Base-by-base conservation (phyloP, 2,329 filamentous ascomycete genomes). In the Fusarium sp. region DNA sequence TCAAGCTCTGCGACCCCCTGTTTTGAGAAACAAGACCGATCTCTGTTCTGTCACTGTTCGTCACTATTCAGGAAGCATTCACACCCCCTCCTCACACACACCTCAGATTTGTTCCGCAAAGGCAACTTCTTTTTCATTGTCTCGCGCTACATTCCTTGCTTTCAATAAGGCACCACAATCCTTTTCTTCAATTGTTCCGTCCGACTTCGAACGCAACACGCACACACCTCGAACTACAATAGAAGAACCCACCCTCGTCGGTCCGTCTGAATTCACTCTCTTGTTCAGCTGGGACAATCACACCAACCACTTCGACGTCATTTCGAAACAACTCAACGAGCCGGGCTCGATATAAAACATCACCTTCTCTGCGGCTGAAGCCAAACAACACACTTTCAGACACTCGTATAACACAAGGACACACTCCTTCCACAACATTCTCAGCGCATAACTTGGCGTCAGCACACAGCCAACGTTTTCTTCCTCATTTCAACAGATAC, bases 11-110 rank as follows among this genome's bases (percentile, higher is more conserved):
- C 45, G 73, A 50, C 25, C 25, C 68, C 68, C 75, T 75, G 52
- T 73, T 71, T 50, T 65, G 71, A 73, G 71, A 74, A 73, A 69
- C 71, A 73, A 74, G 56, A 69, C 69, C 71, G 68, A 47, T 72
- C 25, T 45, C 62, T 74, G 71, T 58, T 67, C 22, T 62, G 45
- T 59, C 65, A 68, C 71, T 72, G 71, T 68, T 67, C 27, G 58
- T 60, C 71, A 72, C 71, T 74, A 62, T 65, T 74, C 40, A 38
- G 58, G 47, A 32, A 52, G 47, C 47, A 25, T 25, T 47, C 43
- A 32, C 27, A 17, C 47, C 10, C 25, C 12, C 12, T 20, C 43
- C 6, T 9, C 25, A n/a, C 47, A 30, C 47, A 25, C 22, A 52
- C 27, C 22, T 50, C 25, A 12, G 45, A 68, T 66, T 69, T 73